A percentile compares a stretch with the other conserved stretches of the same genome.
phyloP scores from a whole-genome alignment of 768 basidiomycete species.

The Amanita rubescens region DNA sequence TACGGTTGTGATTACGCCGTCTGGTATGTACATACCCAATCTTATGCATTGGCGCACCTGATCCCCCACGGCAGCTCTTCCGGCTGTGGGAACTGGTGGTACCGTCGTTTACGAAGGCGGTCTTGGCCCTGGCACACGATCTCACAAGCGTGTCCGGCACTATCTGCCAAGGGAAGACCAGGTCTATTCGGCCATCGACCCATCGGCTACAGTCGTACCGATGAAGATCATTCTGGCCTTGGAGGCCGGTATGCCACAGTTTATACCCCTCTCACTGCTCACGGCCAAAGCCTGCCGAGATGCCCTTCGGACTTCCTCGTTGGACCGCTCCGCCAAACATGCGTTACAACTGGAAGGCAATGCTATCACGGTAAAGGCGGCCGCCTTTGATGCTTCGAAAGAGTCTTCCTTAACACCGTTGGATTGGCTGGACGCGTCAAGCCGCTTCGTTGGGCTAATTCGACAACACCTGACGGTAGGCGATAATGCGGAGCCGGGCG shows the following conservation, averaged over 20 bases:
- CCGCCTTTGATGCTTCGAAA: background rate
- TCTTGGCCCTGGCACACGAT: background rate
- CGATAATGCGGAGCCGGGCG: background rate
- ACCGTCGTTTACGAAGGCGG: background rate
- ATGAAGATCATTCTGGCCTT: background rate
- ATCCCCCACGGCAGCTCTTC: background rate
- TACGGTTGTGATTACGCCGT: background rate
- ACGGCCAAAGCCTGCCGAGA: background rate
- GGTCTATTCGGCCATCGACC: background rate
- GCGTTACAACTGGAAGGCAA: background rate
- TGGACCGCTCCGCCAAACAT: background rate
- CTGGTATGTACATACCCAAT: background rate
- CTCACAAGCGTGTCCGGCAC: background rate
- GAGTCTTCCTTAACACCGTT: background rate
- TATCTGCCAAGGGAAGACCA: background rate
- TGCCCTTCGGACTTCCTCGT: background rate
- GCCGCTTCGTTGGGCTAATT: background rate
- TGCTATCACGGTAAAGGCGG: background rate
- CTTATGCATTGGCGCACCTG: too few species aligned
- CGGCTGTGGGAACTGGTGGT: background rate
- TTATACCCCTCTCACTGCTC: background rate
- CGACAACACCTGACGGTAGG: background rate
- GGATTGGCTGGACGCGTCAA: background rate
- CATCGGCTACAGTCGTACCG: background rate
- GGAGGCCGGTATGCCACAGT: background rate